Conservation (phyloP, 164 flowering plant genomes). For the Tetracentron sinense region DNA sequence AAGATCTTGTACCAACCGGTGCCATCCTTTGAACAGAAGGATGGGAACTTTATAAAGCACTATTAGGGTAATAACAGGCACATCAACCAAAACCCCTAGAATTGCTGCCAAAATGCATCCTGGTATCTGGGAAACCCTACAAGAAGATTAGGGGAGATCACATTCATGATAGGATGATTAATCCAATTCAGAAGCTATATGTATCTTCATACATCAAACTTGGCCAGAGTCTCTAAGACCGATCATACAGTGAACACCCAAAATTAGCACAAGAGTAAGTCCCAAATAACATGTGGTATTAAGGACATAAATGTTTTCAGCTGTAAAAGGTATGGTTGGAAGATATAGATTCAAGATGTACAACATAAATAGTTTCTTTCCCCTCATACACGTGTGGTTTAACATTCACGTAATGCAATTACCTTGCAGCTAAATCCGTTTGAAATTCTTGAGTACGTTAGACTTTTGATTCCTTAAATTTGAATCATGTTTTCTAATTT, state of each 20-base stretch:
- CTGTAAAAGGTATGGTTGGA: too few species aligned
- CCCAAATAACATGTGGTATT: too few species aligned
- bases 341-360: too few species aligned
- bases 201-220: background rate
- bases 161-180: background rate
- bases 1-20: constrained; percentile 29
- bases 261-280: too few species aligned
- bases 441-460: too few species aligned
- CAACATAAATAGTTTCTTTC: too few species aligned
- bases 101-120: constrained; percentile 30
- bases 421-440: too few species aligned
- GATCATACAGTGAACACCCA: background rate
- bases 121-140: constrained; percentile 34
- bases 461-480: too few species aligned
- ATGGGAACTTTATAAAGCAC: constrained; percentile 34
- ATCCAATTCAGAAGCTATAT: background rate
- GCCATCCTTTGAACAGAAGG: constrained; percentile 42
- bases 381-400: too few species aligned
- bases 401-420: too few species aligned
- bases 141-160: constrained; percentile 2
- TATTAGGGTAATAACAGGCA: constrained; percentile 27
- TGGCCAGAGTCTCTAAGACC: background rate
- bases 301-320: too few species aligned
- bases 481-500: too few species aligned
- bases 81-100: constrained; percentile 32